Percentiles rank a stretch among this genome's conserved stretches.
Evolutionary conservation across 164 flowering plant genomes (phyloP).

Genomic region (Houttuynia cordata): DNA sequence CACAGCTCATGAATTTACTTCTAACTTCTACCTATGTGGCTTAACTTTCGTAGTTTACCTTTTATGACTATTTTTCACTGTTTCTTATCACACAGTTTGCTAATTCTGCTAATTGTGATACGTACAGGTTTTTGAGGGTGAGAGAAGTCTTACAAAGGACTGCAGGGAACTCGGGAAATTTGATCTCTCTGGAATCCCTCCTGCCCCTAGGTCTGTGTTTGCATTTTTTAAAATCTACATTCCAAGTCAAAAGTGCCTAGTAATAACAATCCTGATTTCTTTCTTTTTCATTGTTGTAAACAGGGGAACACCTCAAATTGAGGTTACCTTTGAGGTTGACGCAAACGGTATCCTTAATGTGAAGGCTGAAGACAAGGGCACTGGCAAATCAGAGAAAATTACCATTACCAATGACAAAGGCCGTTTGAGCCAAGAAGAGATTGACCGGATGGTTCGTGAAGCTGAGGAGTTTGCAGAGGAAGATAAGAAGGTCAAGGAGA

Average conservation of each 20-base stretch:
- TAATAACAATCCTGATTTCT: neutral
- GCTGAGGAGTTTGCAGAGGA: conserved; percentile 89
- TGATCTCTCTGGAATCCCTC: conserved; percentile 68
- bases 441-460: conserved; percentile 74
- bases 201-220: conserved; percentile 63
- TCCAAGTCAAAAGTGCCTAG: neutral
- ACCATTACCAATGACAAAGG: conserved; percentile 85
- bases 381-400: conserved; percentile 69
- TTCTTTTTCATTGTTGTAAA: conserved; percentile 5
- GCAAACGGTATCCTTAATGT: conserved; percentile 79
- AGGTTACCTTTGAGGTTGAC: conserved; percentile 77
- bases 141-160: conserved; percentile 89
- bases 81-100: no score
- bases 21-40: no score
- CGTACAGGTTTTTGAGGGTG: conserved; percentile 75
- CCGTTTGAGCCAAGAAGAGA: conserved; percentile 68
- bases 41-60: no score
- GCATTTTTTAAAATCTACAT: neutral
- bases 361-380: conserved; percentile 72
- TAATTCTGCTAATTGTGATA: no score
- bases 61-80: no score
- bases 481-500: conserved; percentile 82
- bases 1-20: no score
- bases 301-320: conserved; percentile 88
- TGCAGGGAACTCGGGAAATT: conserved; percentile 71